Evolutionary conservation across 208 protist genomes (phyloP).

Genomic region (Acanthamoeba castellanii): DNA sequence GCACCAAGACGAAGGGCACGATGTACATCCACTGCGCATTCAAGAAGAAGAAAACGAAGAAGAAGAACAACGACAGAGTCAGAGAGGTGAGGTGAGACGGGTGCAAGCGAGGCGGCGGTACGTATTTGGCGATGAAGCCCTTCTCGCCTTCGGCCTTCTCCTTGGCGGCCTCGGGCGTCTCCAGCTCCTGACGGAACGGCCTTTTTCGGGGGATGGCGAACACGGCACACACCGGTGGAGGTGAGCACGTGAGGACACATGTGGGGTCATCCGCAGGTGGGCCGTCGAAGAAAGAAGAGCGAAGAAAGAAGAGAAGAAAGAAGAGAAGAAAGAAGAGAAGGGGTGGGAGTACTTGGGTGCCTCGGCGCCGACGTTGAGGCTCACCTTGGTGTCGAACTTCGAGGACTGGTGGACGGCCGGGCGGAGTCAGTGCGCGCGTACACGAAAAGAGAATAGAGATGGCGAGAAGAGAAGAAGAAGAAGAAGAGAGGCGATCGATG

Average conservation of each 20-base stretch:
- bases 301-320: background rate
- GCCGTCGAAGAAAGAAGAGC: too few species aligned
- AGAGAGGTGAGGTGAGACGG: background rate
- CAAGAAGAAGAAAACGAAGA: background rate
- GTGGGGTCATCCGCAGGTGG: too few species aligned
- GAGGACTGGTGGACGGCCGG: background rate
- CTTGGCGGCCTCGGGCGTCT: slow-evolving; percentile 6
- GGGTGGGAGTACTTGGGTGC: background rate
- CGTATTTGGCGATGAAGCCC: slow-evolving; percentile 72
- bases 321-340: too few species aligned
- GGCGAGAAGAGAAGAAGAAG: background rate
- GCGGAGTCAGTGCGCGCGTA: background rate
- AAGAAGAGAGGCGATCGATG: background rate
- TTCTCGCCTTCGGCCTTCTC: slow-evolving; percentile 55
- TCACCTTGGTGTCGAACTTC: background rate
- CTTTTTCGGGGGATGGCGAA: background rate
- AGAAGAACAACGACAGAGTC: background rate
- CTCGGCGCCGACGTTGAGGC: background rate
- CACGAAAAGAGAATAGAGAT: background rate
- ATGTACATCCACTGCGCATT: slow-evolving; percentile 39
- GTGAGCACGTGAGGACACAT: background rate
- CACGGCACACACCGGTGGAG: background rate
- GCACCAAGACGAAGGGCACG: slow-evolving; percentile 3
- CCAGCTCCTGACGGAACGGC: background rate
- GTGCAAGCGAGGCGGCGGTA: background rate